phyloP scores from a whole-genome alignment of 2,329 filamentous ascomycete genomes.

The Aspergillus pseudoviridinutans region DNA sequence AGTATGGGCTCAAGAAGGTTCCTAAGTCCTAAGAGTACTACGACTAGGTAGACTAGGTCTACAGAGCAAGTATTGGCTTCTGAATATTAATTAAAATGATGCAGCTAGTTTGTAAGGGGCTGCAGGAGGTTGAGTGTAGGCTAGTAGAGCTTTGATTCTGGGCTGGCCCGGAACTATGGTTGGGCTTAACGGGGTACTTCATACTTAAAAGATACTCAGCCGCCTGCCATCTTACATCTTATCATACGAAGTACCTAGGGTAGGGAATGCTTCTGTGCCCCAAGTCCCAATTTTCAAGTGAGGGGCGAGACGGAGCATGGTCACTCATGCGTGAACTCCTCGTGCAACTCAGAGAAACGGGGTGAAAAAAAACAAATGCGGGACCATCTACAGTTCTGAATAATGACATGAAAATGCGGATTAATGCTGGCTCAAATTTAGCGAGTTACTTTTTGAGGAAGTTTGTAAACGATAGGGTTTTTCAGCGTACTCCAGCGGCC shows the following conservation, averaged over 20 bases:
- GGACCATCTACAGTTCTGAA: background rate
- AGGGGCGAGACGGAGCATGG: background rate
- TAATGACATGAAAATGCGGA: background rate
- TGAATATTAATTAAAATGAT: too few relatives aligned
- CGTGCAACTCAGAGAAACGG: background rate
- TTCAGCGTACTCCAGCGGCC: background rate
- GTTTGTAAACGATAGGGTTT: background rate
- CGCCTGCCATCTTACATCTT: too few relatives aligned
- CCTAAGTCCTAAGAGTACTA: background rate
- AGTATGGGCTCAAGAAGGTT: background rate
- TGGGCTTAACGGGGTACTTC: background rate
- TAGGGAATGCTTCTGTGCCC: background rate
- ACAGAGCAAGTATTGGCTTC: too few relatives aligned
- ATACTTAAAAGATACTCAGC: too few relatives aligned
- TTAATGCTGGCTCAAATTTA: background rate
- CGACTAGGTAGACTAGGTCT: too few relatives aligned
- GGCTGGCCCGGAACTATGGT: background rate
- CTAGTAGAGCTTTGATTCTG: background rate
- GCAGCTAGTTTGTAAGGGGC: background rate
- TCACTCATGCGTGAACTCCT: background rate
- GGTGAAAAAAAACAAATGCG: background rate
- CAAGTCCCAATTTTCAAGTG: background rate
- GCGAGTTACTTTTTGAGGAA: background rate
- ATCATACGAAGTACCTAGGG: too few relatives aligned
- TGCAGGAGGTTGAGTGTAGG: background rate